Evolutionary conservation across 2,329 filamentous ascomycete genomes (phyloP), one percentile per base, ranked within the genome.

Genomic region (Pseudocercospora ulei): DNA sequence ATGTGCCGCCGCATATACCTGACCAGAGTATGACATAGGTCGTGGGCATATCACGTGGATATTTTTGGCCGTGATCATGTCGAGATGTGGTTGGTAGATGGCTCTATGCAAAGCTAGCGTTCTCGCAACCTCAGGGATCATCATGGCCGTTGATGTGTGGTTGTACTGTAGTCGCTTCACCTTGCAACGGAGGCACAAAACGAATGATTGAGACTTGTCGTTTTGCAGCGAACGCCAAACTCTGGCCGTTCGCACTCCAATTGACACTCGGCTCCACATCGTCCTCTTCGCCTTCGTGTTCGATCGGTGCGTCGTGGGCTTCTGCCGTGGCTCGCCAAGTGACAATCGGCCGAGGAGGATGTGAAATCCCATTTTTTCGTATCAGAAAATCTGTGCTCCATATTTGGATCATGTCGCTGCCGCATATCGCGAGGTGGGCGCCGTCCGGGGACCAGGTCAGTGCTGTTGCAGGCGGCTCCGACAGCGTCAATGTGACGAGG

Each of bases 161-260:
- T 8, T n/a, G 12, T 12, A 28, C 12, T 13, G 25, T n/a, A n/a
- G n/a, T n/a, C n/a, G n/a, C 12, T 8, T 16, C 25, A 8, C 25
- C 16, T 14, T 14, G 25, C 6, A 28, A 16, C 3, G 25, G 16
- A 8, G 25, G 25, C 12, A 18, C 14, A 33, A 13, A 16, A 8
- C 16, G 24, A n/a, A 39, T 13, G 9, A 30, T 28, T 52, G 59
- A 25, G 58, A 72, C 69, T 64, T 69, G 64, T 46, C 62, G 64
- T 18, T 53, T 54, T 1, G 47, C 43, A 3, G 53, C 53, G 50
- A 70, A 68, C 1, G 65, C 67, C 40, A 74, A 58, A 49, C 65
- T 69, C 50, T 68, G 68, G n/a, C 70, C 69, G 52, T 72, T 66
- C 7, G 60, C 61, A 52, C 71, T 70, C 71, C 71, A 74, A 18